Conservation (phyloP, 2,329 filamentous ascomycete species). For the Podosphaera fusca region DNA sequence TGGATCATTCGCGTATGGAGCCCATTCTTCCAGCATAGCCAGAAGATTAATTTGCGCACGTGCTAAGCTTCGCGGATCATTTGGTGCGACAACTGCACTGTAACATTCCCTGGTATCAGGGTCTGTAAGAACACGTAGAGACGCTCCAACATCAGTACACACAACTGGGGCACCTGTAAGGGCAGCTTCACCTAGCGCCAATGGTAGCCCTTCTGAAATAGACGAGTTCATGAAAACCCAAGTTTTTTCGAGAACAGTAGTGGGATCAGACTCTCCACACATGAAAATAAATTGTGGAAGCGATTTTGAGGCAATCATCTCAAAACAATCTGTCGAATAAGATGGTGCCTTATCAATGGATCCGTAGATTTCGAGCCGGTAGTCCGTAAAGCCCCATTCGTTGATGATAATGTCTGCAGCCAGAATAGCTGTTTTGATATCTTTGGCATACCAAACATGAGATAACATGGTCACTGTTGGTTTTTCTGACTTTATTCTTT, state of each 20-base stretch:
- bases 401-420: slow-evolving; percentile 43
- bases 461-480: slow-evolving; percentile 44
- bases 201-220: slow-evolving; percentile 29
- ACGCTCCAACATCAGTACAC: slow-evolving; percentile 32
- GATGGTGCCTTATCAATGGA: slow-evolving; percentile 38
- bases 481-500: slow-evolving; percentile 31
- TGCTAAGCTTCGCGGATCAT: slow-evolving; percentile 35
- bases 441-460: slow-evolving; percentile 31
- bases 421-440: slow-evolving; percentile 39
- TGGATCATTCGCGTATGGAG: slow-evolving; percentile 25
- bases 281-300: slow-evolving; percentile 10
- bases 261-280: slow-evolving; percentile 21
- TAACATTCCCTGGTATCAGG: slow-evolving; percentile 25
- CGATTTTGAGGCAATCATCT: slow-evolving; percentile 15
- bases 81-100: slow-evolving; percentile 39
- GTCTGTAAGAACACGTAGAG: slow-evolving; percentile 30
- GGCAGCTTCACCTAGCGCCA: slow-evolving; percentile 34
- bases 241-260: slow-evolving; percentile 19
- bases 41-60: slow-evolving; percentile 38
- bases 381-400: slow-evolving; percentile 40
- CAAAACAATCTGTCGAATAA: slow-evolving; percentile 34
- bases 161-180: slow-evolving; percentile 31
- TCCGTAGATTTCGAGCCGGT: slow-evolving; percentile 37
- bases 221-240: slow-evolving; percentile 34
- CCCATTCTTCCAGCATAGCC: slow-evolving; percentile 37